phyloP scores from a whole-genome alignment of 2,329 filamentous ascomycete species.

The Botrytis medusae region DNA sequence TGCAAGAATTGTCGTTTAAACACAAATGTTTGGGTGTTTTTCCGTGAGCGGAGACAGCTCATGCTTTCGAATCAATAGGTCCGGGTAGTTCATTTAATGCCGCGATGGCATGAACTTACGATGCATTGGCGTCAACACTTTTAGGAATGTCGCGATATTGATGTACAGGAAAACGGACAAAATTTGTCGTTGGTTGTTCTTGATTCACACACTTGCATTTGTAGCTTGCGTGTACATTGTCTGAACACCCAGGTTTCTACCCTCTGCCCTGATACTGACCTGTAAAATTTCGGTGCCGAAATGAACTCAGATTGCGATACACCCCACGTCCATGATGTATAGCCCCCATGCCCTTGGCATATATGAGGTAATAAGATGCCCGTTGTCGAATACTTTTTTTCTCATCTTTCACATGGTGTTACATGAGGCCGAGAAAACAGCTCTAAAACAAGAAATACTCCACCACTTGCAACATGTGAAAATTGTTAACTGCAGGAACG shows the following conservation, averaged over 20 bases:
- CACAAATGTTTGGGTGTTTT: neutral
- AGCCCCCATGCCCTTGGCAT: neutral
- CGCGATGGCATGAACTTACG: neutral
- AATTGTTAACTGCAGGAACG: neutral
- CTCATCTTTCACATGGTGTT: conserved; percentile 4
- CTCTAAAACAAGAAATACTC: neutral
- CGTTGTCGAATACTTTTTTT: neutral
- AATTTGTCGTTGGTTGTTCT: neutral
- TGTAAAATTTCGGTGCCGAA: neutral
- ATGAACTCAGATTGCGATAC: neutral
- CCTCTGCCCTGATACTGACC: neutral
- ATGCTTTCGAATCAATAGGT: neutral
- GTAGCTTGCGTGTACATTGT: neutral
- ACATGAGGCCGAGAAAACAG: neutral
- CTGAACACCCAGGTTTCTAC: neutral
- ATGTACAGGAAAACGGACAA: neutral
- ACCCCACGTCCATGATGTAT: neutral
- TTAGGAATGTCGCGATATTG: neutral
- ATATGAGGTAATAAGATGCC: neutral
- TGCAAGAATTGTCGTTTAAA: neutral
- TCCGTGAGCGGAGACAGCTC: neutral
- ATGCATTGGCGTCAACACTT: neutral
- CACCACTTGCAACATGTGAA: neutral
- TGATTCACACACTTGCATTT: neutral
- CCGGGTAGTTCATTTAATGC: neutral